Percentiles rank a stretch among this genome's conserved stretches.
Conservation (phyloP, 768 basidiomycete genomes). For the Amanita rubescens region DNA sequence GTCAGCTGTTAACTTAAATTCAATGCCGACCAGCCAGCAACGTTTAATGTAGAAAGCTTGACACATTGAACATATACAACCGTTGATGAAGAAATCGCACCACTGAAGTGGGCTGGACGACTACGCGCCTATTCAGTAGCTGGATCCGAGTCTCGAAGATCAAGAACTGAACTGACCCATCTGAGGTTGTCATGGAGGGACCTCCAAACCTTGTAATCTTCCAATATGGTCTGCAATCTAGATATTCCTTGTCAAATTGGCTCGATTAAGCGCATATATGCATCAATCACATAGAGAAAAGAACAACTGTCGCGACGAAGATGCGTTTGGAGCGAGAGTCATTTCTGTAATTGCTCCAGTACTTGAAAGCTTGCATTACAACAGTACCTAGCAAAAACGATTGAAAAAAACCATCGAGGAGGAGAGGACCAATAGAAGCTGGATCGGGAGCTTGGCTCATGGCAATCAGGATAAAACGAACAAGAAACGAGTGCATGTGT, state of each 20-base stretch:
- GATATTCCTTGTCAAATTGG: background rate
- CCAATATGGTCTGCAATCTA: constrained; percentile 32
- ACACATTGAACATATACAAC: constrained; percentile 37
- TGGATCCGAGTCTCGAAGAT: background rate
- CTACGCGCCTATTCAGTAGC: constrained; percentile 14
- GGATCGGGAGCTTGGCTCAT: constrained; percentile 7
- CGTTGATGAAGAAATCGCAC: constrained; percentile 42
- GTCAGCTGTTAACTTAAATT: background rate
- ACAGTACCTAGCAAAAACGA: constrained; percentile 40
- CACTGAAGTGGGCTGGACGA: constrained; percentile 34
- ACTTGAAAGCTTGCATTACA: constrained; percentile 31
- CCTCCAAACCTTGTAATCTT: constrained; percentile 36
- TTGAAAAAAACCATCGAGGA: constrained; percentile 40
- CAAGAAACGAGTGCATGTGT: background rate
- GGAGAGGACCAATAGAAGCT: constrained; percentile 30
- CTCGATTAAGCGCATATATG: background rate
- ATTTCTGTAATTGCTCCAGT: constrained; percentile 33
- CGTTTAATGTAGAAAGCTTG: constrained; percentile 41
- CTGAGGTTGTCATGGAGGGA: constrained; percentile 21
- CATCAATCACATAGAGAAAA: constrained; percentile 33
- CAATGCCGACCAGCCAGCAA: constrained; percentile 47
- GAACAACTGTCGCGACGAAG: constrained; percentile 32
- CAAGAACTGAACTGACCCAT: constrained; percentile 27
- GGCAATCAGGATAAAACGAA: background rate
- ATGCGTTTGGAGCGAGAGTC: constrained; percentile 35